Evolutionary conservation across 768 basidiomycete species (phyloP), one percentile per base, ranked within the genome.

Genomic region (Leccinum uliginosum): DNA sequence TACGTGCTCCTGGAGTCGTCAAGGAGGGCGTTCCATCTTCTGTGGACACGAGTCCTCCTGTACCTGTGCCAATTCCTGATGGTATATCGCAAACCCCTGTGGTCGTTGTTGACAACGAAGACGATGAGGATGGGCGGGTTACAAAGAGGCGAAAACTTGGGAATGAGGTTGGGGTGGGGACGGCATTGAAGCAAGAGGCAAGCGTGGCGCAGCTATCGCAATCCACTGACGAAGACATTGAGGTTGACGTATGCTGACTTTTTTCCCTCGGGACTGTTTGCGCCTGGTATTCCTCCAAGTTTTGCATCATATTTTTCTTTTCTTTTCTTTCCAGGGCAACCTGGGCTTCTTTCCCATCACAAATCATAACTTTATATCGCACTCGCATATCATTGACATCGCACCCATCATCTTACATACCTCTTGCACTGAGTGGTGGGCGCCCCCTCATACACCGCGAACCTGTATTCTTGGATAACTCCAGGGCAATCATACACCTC

Each of bases 71-170:
- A 62, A 67, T 73, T 62, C 56, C 23, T 40, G 61, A 35, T 53
- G 40, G 34, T 15, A 48, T 26, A 38, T 74, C 61, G 56, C 77
- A 17, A 76, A 77, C 17, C 78, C 81, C 85, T n/a, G 80, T 84
- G 32, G 74, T 87, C 43, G 73, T 84, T 46, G 75, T 85, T 30
- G 86, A 73, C 35, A 75, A 87, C n/a, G 85, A 86, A 53, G 80
- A 80, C 24, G 59, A 62, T 32, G 78, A 80, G 38, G 78, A 82
- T 46, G 78, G 75, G 34, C 83, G 85, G 45, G 77, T 73, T 27
- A 67, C 73, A 52, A 89, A 87, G 72, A 80, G 80, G 60, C 78
- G 86, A 64, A 69, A 69, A 54, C 59, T 78, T 38, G 70, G 62
- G 24, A 61, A 54, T 29, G 45, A 56, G 21, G 44, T 14, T 38